Percentiles rank a stretch among this genome's conserved stretches.
These are phyloP conservation scores for Clausena lansium DNA, from an alignment of 345 rosid genomes.

Conservation along the genomic window DNA sequence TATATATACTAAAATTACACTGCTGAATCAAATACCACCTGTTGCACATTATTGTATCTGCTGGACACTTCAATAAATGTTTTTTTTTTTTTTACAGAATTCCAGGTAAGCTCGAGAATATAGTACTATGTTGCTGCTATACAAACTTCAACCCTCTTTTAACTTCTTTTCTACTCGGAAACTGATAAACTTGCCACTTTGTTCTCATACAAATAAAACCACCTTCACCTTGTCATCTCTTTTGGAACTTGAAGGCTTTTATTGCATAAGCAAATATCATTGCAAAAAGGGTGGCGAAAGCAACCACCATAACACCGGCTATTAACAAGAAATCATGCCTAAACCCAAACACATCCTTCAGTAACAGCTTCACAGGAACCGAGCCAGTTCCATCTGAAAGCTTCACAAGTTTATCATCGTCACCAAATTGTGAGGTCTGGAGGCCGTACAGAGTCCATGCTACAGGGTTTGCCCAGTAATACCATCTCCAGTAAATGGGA, in stretches of 20 bases:
- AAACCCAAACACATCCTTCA: conserved; percentile 60
- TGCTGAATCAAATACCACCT: not conserved
- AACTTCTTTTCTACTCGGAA: no score
- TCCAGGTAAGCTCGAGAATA: not conserved
- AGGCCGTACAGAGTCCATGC: conserved; percentile 96
- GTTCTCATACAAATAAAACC: not conserved
- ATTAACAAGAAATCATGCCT: conserved; percentile 76
- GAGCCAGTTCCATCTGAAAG: conserved; percentile 51
- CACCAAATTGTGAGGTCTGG: conserved; percentile 76
- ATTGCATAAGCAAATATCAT: conserved; percentile 77
- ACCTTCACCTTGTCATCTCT: conserved; percentile 47
- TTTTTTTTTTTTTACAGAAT: not conserved
- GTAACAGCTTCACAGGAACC: conserved; percentile 53
- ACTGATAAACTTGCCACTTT: not conserved
- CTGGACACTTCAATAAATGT: not conserved
- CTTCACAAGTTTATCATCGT: conserved; percentile 46
- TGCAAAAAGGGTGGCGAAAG: conserved; percentile 65
- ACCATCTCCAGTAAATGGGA: conserved; percentile 99
- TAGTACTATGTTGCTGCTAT: not conserved
- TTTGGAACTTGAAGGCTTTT: conserved; percentile 86
- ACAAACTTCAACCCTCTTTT: not conserved
- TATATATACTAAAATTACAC: not conserved
- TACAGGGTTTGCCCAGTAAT: conserved; percentile 96
- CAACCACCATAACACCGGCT: conserved; percentile 67
- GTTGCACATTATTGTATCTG: not conserved